Evolutionary conservation across 2,329 filamentous ascomycete species (phyloP).

Genomic region (Epichloe amarillans): DNA sequence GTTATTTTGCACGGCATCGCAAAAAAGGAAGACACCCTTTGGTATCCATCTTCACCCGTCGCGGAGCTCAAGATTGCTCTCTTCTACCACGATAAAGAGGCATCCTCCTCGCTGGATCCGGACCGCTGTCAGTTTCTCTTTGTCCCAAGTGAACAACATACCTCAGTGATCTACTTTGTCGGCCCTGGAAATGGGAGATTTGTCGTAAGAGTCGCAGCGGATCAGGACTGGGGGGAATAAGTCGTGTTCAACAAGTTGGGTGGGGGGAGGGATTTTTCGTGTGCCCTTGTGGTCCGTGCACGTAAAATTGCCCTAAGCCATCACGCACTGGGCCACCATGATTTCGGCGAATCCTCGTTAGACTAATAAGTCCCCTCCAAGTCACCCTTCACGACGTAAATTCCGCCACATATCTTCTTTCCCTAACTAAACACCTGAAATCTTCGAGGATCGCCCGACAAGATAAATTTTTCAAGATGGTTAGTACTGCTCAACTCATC

Average conservation of each 20-base stretch:
- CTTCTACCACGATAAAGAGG: slow-evolving; percentile 41
- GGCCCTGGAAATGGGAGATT: neutral
- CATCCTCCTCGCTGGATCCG: slow-evolving; percentile 25
- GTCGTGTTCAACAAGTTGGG: slow-evolving; percentile 6
- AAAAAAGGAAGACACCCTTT: neutral
- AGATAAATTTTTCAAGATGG: slow-evolving; percentile 44
- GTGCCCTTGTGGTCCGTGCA: slow-evolving; percentile 30
- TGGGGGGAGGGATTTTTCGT: slow-evolving; percentile 10
- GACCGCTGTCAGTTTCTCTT: slow-evolving; percentile 15
- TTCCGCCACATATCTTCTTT: slow-evolving; percentile 12
- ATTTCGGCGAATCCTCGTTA: slow-evolving; percentile 25
- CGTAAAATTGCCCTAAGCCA: slow-evolving; percentile 31
- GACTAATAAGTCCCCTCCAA: slow-evolving; percentile 16
- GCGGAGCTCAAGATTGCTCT: slow-evolving; percentile 42
- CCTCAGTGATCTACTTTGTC: slow-evolving; percentile 19
- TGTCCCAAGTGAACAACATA: slow-evolving; percentile 24
- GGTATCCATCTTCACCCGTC: slow-evolving; percentile 10
- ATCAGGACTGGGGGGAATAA: neutral
- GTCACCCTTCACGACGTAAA: slow-evolving; percentile 18
- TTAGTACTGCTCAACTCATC: slow-evolving; percentile 24
- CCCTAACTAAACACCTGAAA: slow-evolving; percentile 23
- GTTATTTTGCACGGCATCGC: neutral
- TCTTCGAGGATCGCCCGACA: slow-evolving; percentile 60
- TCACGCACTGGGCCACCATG: slow-evolving; percentile 19
- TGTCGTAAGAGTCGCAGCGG: neutral